A percentile compares a stretch with the other conserved stretches of the same genome.
Conservation (phyloP, 2,329 filamentous ascomycete species). For the Chaetomiaceae sp. region DNA sequence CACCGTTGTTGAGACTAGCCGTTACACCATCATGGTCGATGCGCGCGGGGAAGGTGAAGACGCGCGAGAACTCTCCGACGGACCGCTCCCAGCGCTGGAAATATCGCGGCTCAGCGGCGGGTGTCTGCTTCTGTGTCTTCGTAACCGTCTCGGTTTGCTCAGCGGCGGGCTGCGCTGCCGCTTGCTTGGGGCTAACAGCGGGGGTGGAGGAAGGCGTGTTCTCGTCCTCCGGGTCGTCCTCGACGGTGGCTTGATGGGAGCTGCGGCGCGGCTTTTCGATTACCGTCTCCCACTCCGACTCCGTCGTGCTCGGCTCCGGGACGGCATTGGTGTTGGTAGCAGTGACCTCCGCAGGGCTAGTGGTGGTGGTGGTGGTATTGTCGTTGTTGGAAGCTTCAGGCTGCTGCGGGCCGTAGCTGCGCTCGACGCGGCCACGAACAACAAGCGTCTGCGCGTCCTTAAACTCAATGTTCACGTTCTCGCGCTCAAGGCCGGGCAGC, state of each 20-base stretch:
- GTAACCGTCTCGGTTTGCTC: background rate
- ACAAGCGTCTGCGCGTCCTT: conserved; percentile 67
- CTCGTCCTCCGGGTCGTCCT: conserved; percentile 46
- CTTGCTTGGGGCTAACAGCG: background rate
- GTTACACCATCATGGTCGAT: conserved; percentile 57
- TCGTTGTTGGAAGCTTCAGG: too few relatives aligned
- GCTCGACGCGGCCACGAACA: conserved; percentile 64
- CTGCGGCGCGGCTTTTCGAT: conserved; percentile 8
- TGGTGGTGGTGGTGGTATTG: conserved; percentile 27
- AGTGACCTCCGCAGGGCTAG: background rate
- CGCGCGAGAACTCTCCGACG: conserved; percentile 61
- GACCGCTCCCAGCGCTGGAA: conserved; percentile 61
- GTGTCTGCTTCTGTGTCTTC: conserved; percentile 35
- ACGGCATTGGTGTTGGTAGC: too few relatives aligned
- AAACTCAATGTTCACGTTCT: conserved; percentile 73
- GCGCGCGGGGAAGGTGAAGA: conserved; percentile 59
- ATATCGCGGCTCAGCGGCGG: conserved; percentile 36
- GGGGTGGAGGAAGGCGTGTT: conserved; percentile 16
- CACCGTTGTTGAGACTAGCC: conserved; percentile 59
- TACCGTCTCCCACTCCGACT: too few relatives aligned
- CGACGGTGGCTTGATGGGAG: conserved; percentile 56
- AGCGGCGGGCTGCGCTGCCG: background rate
- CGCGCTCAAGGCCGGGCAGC: conserved; percentile 67
- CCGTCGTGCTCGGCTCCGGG: background rate
- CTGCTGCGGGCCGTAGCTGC: conserved; percentile 37